These are phyloP conservation scores for Lachnellula cervina DNA, from an alignment of 2,329 filamentous ascomycete species.

Conservation along the genomic window DNA sequence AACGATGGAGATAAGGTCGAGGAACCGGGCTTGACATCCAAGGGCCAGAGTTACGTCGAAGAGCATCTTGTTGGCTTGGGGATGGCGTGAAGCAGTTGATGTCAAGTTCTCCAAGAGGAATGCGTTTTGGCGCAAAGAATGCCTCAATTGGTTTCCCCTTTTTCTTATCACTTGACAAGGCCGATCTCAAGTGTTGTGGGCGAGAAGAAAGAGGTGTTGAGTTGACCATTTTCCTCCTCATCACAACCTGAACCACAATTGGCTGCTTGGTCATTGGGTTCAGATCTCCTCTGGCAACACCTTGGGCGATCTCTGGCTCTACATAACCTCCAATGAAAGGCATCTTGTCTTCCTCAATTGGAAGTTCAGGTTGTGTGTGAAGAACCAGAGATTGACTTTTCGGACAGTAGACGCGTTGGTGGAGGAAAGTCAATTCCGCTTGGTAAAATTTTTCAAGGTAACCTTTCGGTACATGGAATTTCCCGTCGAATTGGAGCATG, in stretches of 20 bases:
- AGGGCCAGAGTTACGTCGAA: constrained; percentile 48
- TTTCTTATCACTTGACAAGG: constrained; percentile 48
- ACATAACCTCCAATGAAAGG: constrained; percentile 76
- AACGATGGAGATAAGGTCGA: constrained; percentile 25
- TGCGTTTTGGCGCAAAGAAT: constrained; percentile 61
- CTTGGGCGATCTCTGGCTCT: constrained; percentile 62
- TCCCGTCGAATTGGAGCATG: constrained; percentile 84
- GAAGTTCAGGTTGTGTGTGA: constrained; percentile 61
- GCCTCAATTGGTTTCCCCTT: constrained; percentile 56
- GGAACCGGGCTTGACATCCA: constrained; percentile 50
- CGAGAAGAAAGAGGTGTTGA: constrained; percentile 19
- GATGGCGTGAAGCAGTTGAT: constrained; percentile 63
- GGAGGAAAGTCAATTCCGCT: constrained; percentile 87
- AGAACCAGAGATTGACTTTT: constrained; percentile 65
- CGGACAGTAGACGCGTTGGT: constrained; percentile 93
- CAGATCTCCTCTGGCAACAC: constrained; percentile 74
- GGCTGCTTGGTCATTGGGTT: constrained; percentile 83
- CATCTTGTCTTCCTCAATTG: constrained; percentile 63
- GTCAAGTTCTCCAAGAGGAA: constrained; percentile 62
- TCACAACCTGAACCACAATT: constrained; percentile 27
- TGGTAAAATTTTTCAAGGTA: constrained; percentile 79
- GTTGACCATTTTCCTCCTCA: constrained; percentile 20
- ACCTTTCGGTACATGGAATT: constrained; percentile 71
- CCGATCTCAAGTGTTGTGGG: constrained; percentile 15
- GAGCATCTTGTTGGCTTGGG: constrained; percentile 55